Conservation (phyloP, 1,284 basidiomycete genomes). For the Cerioporus squamosus region DNA sequence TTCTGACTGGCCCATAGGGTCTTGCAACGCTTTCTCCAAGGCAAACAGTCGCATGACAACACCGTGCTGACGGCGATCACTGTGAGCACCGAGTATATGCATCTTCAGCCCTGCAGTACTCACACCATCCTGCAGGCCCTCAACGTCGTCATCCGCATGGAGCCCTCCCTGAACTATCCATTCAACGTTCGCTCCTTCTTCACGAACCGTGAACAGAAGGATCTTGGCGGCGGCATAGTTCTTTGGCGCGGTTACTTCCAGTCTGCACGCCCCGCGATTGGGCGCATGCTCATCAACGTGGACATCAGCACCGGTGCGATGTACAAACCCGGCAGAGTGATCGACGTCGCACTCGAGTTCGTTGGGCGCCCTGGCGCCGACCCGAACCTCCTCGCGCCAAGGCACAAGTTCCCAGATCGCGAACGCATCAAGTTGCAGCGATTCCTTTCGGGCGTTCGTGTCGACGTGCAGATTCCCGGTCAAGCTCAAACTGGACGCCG, state of each 20-base stretch:
- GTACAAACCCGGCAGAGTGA: constrained; percentile 59
- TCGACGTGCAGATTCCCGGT: constrained; percentile 45
- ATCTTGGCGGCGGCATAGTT: constrained; percentile 69
- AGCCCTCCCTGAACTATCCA: constrained; percentile 68
- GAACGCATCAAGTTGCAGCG: constrained; percentile 63
- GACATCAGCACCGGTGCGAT: constrained; percentile 79
- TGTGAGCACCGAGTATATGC: constrained; percentile 41
- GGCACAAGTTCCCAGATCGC: constrained; percentile 53
- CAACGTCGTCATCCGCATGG: constrained; percentile 79
- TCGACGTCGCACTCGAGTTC: constrained; percentile 62
- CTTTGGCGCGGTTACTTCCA: constrained; percentile 81
- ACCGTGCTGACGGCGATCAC: constrained; percentile 74
- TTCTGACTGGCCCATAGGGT: constrained; percentile 46
- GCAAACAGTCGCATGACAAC: constrained; percentile 72
- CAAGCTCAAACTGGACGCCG: constrained; percentile 7
- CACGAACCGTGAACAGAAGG: constrained; percentile 62
- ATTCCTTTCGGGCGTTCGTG: constrained; percentile 61
- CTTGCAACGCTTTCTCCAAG: constrained; percentile 64
- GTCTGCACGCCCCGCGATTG: constrained; percentile 71
- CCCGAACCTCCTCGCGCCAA: constrained; percentile 46
- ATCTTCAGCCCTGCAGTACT: not conserved
- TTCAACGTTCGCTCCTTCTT: constrained; percentile 82
- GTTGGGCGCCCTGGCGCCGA: constrained; percentile 41
- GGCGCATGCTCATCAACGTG: constrained; percentile 73
- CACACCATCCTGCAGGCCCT: constrained; percentile 50